Base-by-base conservation (phyloP, 306 rosid species). In the Pyrus bretschneideri region DNA sequence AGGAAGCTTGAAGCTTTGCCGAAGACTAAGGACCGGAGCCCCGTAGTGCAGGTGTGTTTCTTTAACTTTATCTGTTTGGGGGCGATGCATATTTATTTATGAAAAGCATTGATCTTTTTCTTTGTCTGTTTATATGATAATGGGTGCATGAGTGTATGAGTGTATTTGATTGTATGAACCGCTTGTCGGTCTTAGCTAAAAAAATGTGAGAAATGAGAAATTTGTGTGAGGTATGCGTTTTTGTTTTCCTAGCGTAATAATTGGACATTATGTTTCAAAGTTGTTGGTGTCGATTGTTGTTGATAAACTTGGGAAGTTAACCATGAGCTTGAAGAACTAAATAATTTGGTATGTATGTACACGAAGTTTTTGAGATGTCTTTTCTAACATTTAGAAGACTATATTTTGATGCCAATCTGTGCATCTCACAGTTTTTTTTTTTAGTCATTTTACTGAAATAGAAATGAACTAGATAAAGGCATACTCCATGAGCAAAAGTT, bases 1-100 rank as follows among this genome's bases (percentile, higher is more conserved):
- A 89, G 85, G 82, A 95, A 90, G 87, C 92, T 95, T 76, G 91
- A 83, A 57, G 88, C 87, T 83, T 83, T 95, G 71, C 83, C 86
- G 45, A 95, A 85, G 87, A 81, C 87, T 45, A 90, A 92, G 85
- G 90, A 91, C 33, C 64, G 88, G 46, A 87, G 90, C 71, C 87
- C 97, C 3, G 85, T 89, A 55, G 61, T 85, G 86, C 97, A 95
- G 97, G 98, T 95, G 67, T 52, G 96, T 79, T 9, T 40, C 51
- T 17, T 70, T 60, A 21, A 42, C 49, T 25, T 4, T 62, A 65
- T 33, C 18, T 6, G 19, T 18, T 49, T 49, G 17, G 17, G 54
- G 21, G 38, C 38, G 38, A 35, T 35, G 40, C 40, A 35, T 35
- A 35, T 35, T 58, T 10, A 11, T 9, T 21, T 22, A 45, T 21